Conservation (phyloP, 1,284 basidiomycete species). For the Cystobasidium sp. region DNA sequence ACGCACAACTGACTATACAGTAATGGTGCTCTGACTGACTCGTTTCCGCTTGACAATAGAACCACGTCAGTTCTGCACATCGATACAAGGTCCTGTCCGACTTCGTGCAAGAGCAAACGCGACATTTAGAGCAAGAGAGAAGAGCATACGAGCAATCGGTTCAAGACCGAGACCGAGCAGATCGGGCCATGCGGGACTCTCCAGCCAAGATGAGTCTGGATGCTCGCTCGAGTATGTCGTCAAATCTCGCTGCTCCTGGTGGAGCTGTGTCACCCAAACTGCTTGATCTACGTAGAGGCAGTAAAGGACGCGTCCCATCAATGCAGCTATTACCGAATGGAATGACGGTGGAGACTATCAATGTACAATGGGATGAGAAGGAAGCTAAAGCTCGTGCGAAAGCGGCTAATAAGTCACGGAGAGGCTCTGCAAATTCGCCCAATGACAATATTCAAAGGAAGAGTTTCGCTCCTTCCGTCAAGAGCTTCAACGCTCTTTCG, state of each 20-base stretch:
- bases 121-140: conserved; percentile 59
- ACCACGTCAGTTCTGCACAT: conserved; percentile 61
- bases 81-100: conserved; percentile 61
- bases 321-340: conserved; percentile 80
- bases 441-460: conserved; percentile 24
- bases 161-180: conserved; percentile 45
- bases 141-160: conserved; percentile 50
- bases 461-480: conserved; percentile 31
- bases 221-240: conserved; percentile 18
- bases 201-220: conserved; percentile 49
- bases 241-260: conserved; percentile 56
- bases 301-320: conserved; percentile 59
- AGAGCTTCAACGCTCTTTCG: conserved; percentile 21
- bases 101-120: conserved; percentile 62
- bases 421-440: conserved; percentile 20
- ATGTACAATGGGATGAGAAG: conserved; percentile 76
- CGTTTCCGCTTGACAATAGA: conserved; percentile 54
- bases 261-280: conserved; percentile 51
- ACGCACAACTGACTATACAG: no score
- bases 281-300: conserved; percentile 51
- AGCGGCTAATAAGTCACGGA: conserved; percentile 15
- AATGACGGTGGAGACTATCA: conserved; percentile 80
- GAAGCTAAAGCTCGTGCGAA: conserved; percentile 60
- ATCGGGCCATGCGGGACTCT: conserved; percentile 49
- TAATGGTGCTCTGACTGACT: conserved; percentile 12